A percentile compares a stretch with the other conserved stretches of the same genome.
These are phyloP conservation scores for Coemansia guatemalensis DNA, from an alignment of 192 early-diverging fungal species.

Conservation along the genomic window DNA sequence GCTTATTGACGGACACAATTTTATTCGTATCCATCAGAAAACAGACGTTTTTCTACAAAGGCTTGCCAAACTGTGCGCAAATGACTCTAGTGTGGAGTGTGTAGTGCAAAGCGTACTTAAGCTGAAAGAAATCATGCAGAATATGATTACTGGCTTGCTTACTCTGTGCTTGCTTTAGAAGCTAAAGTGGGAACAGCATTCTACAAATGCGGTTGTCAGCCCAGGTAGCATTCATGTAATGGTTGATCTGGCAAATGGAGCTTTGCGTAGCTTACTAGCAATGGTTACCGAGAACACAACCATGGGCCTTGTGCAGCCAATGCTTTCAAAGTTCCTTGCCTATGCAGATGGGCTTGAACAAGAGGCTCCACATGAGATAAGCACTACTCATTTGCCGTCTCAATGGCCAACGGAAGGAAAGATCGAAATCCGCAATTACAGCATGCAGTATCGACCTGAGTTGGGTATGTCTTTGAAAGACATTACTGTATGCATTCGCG, in stretches of 20 bases:
- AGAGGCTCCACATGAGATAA: slow-evolving; percentile 62
- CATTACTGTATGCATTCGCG: slow-evolving; percentile 32
- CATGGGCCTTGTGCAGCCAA: background rate
- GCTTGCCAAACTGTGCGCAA: background rate
- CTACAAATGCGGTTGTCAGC: background rate
- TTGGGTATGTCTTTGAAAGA: slow-evolving; percentile 27
- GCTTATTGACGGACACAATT: background rate
- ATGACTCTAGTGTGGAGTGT: background rate
- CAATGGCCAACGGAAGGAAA: slow-evolving; percentile 52
- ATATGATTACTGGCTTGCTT: background rate
- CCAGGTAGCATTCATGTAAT: slow-evolving; percentile 11
- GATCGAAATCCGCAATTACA: slow-evolving; percentile 46
- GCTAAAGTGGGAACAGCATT: slow-evolving; percentile 6
- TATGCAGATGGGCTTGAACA: slow-evolving; percentile 40
- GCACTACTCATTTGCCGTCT: slow-evolving; percentile 32
- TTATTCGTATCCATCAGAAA: slow-evolving; percentile 5
- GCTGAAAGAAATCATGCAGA: background rate
- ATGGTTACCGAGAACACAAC: background rate
- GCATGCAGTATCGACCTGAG: slow-evolving; percentile 46
- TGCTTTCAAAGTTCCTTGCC: slow-evolving; percentile 13
- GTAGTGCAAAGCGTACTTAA: background rate
- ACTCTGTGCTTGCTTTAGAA: slow-evolving; percentile 3
- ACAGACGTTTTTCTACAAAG: background rate
- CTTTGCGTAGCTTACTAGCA: slow-evolving; percentile 4
- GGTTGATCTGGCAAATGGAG: slow-evolving; percentile 2